Evolutionary conservation across 2,329 filamentous ascomycete species (phyloP), one percentile per base, ranked within the genome.

Genomic region (Macrophomina phaseolina): DNA sequence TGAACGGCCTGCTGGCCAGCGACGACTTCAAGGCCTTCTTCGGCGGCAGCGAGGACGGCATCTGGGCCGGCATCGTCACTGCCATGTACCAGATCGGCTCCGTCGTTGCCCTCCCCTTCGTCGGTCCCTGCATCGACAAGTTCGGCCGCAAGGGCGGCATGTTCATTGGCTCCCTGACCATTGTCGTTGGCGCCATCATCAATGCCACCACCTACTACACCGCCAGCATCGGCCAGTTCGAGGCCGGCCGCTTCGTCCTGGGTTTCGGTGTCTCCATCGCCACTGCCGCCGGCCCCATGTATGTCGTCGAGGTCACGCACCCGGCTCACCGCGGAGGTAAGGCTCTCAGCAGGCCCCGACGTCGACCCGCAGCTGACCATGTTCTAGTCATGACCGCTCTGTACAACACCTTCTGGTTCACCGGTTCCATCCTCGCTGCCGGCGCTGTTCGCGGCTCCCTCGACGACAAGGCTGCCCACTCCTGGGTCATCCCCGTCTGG

Each of bases 261-360:
- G 87, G 87, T 62, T 89, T 89, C 68, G 88, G 88, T 45, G 86
- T 88, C 48, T 82, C 84, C 2, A 86, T 90, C 67, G 84, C 85
- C 4, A 83, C 84, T 5, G 83, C 85, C 2, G 87, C 87, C 4
- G 87, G 85, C 1, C 88, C 88, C 1, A 84, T 86, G 18, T 90
- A 89, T 72, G 85, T 86, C 12, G 85, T 87, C 51, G 89, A 91
- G 74, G 81, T 89, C 65, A 83, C 86, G 1, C 88, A 90, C 71
- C 88, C 89, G 1, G 84, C 85, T 2, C 87, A 87, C 74, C 83
- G 89, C 68, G 87, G 87, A 38, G 58, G 65, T 67, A 62, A 38
- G 14, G 14, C 28, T 11, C n/a, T 49, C 34, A 16, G 4, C 7
- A 16, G 4, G n/a, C 36, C 16, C 1, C 23, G 3, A 16, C 5